Evolutionary conservation across 2,329 filamentous ascomycete species (phyloP).

Genomic region (Aspergillus transmontanensis): DNA sequence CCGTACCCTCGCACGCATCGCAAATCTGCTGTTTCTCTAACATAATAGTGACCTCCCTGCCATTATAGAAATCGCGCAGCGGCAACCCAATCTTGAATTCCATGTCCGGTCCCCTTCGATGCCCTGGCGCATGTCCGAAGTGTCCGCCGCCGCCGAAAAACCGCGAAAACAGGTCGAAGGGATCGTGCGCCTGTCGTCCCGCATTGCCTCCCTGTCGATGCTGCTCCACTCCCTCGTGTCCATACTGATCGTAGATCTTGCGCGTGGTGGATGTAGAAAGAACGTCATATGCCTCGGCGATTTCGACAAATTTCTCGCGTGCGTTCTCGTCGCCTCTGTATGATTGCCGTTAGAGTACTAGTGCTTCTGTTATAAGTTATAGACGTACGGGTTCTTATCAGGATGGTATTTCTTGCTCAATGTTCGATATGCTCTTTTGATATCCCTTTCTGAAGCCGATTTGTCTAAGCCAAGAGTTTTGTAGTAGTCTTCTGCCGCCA

Average conservation of each 20-base stretch:
- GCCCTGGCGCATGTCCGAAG: conserved; percentile 71
- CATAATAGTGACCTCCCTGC: conserved; percentile 80
- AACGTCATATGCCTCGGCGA: conserved; percentile 93
- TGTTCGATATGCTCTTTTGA: conserved; percentile 90
- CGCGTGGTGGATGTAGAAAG: conserved; percentile 78
- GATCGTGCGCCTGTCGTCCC: conserved; percentile 67
- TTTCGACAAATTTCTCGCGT: conserved; percentile 87
- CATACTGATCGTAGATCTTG: conserved; percentile 90
- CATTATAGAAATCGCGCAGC: conserved; percentile 90
- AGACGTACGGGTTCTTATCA: conserved; percentile 90
- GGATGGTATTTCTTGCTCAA: conserved; percentile 96
- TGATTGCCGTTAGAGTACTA: neutral
- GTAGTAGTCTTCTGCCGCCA: conserved; percentile 51
- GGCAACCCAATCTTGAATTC: conserved; percentile 80
- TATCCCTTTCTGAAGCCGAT: conserved; percentile 78
- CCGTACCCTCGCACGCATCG: conserved; percentile 84
- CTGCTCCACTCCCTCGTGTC: conserved; percentile 86
- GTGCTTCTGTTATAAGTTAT: conserved; percentile 1
- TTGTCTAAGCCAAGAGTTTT: conserved; percentile 80
- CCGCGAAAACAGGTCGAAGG: conserved; percentile 92
- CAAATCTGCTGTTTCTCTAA: conserved; percentile 96
- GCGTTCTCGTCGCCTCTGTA: conserved; percentile 74
- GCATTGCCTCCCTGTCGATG: conserved; percentile 71
- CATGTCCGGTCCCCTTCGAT: conserved; percentile 83
- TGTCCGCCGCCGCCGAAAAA: conserved; percentile 94